Percentiles rank a stretch among this genome's conserved stretches.
These are phyloP conservation scores for Sugiyamaella lignohabitans DNA, from an alignment of 805 yeast genomes.

Conservation along the genomic window DNA sequence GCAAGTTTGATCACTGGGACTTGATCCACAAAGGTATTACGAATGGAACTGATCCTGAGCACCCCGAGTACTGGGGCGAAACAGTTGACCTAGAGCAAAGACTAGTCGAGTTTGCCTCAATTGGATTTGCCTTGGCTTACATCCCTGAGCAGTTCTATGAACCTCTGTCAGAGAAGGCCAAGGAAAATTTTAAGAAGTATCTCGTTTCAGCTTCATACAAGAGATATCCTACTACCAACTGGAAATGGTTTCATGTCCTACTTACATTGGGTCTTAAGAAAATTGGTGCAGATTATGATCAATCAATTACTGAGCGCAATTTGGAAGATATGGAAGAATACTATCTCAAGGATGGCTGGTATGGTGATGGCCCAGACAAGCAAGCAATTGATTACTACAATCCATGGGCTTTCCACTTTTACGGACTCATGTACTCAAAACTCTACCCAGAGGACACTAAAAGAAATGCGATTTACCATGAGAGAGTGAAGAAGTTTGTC, in stretches of 20 bases:
- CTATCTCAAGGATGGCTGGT: slow-evolving; percentile 31
- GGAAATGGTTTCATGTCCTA: slow-evolving; percentile 28
- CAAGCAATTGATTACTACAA: slow-evolving; percentile 28
- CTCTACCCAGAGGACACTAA: slow-evolving; percentile 18
- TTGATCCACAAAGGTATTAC: slow-evolving; percentile 22
- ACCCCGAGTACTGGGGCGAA: slow-evolving; percentile 27
- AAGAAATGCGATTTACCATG: slow-evolving; percentile 18
- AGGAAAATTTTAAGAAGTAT: slow-evolving; percentile 18
- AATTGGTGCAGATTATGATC: slow-evolving; percentile 23
- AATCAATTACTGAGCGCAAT: slow-evolving; percentile 16
- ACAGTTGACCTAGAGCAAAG: slow-evolving; percentile 22
- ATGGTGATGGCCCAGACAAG: slow-evolving; percentile 26
- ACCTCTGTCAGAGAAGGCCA: slow-evolving; percentile 21
- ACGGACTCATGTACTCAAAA: slow-evolving; percentile 24
- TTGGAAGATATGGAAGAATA: slow-evolving; percentile 23
- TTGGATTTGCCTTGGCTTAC: slow-evolving; percentile 26
- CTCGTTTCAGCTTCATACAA: slow-evolving; percentile 18
- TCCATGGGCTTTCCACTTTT: slow-evolving; percentile 30
- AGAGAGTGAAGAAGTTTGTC: slow-evolving; percentile 25
- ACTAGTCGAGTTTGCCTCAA: slow-evolving; percentile 29
- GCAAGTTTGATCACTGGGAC: slow-evolving; percentile 21
- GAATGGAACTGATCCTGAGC: slow-evolving; percentile 25
- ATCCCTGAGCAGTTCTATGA: slow-evolving; percentile 27
- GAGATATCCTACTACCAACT: slow-evolving; percentile 12
- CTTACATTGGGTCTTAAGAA: slow-evolving; percentile 26